These are phyloP conservation scores for Solanum lignicaule DNA, from an alignment of 257 asterid species.

Conservation along the genomic window DNA sequence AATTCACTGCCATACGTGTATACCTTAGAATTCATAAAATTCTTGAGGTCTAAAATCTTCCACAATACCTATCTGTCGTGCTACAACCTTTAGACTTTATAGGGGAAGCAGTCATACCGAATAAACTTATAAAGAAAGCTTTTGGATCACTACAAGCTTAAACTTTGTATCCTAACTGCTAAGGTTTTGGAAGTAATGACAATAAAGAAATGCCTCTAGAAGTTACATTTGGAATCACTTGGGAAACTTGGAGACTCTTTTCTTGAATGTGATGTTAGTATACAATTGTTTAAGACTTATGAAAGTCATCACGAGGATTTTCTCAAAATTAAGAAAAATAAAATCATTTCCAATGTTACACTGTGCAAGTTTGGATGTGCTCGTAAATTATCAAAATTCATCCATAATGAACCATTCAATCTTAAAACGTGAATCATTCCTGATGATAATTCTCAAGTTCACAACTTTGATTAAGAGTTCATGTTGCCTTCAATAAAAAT, in stretches of 20 bases:
- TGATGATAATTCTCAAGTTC: no score
- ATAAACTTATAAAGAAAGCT: no score
- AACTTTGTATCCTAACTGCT: no score
- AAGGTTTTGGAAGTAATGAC: constrained; percentile 65
- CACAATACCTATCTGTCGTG: background rate
- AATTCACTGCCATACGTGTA: no score
- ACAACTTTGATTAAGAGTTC: no score
- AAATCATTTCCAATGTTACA: constrained; percentile 36
- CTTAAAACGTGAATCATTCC: background rate
- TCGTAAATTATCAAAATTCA: constrained; percentile 23
- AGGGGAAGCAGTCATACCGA: background rate
- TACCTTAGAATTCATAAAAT: background rate
- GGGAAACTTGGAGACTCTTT: constrained; percentile 87
- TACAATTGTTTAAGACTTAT: constrained; percentile 44
- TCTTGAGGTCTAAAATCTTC: no score
- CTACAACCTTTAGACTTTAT: background rate
- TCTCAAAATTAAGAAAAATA: constrained; percentile 38
- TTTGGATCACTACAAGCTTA: background rate
- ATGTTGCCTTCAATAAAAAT: no score
- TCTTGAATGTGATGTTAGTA: constrained; percentile 58
- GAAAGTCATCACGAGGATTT: constrained; percentile 63
- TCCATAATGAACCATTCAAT: background rate
- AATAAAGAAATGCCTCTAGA: constrained; percentile 59
- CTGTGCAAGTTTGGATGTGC: constrained; percentile 65
- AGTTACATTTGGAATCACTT: constrained; percentile 57